phyloP scores from a whole-genome alignment of 2,329 filamentous ascomycete genomes.

The Sclerotinia spermophila region DNA sequence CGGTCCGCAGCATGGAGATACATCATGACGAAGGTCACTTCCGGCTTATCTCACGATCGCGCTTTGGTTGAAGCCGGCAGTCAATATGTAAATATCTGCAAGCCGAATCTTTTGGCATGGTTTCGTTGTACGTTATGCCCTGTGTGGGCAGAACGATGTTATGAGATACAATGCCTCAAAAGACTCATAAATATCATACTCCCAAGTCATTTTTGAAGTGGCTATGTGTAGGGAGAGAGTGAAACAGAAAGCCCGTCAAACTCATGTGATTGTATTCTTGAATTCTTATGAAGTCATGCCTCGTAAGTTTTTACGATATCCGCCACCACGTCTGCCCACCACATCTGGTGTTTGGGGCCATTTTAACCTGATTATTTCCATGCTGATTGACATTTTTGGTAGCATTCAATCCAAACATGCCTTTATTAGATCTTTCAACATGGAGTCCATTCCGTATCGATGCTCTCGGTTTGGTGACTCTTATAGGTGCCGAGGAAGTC shows the following conservation, averaged over 20 bases:
- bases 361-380: background rate
- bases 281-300: no score
- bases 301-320: no score
- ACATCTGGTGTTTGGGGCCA: no score
- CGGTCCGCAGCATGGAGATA: background rate
- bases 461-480: constrained; percentile 22
- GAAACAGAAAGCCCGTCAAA: no score
- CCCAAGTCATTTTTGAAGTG: no score
- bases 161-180: no score
- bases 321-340: no score
- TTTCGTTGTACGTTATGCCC: background rate
- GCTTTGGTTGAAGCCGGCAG: background rate
- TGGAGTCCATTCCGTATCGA: constrained; percentile 21
- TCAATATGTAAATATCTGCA: background rate
- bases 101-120: background rate
- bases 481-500: constrained; percentile 23
- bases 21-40: background rate
- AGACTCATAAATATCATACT: no score
- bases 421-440: constrained; percentile 12
- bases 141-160: background rate
- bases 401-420: constrained; percentile 10
- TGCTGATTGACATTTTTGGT: background rate
- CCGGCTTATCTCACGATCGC: background rate
- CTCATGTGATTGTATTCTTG: no score
- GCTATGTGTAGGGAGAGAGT: no score